Conservation (phyloP, 148 eudicot species). For the Arbutus unedo region DNA sequence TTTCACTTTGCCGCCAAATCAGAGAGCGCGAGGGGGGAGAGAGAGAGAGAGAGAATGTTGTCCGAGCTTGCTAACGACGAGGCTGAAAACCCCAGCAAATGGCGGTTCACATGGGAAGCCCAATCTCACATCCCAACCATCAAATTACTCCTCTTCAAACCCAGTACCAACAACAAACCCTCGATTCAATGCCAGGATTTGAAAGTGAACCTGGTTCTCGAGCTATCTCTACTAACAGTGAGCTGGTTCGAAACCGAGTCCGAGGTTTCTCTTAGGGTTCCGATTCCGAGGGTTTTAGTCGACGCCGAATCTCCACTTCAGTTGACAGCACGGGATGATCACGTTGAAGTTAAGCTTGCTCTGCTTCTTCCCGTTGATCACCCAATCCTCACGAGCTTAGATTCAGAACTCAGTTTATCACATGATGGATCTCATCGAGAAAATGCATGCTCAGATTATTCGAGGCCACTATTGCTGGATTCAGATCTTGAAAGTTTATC, state of each 20-base stretch:
- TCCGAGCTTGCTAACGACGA: neutral
- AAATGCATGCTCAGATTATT: conserved; percentile 1
- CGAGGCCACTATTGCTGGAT: conserved; percentile 46
- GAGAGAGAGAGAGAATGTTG: conserved; percentile 19
- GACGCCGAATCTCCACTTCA: conserved; percentile 61
- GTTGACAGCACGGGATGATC: conserved; percentile 48
- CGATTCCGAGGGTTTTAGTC: conserved; percentile 69
- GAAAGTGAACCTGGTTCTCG: conserved; percentile 33
- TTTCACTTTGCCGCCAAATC: conserved; percentile 18
- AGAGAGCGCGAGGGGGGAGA: neutral
- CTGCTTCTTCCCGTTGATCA: conserved; percentile 83
- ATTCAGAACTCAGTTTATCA: conserved; percentile 26
- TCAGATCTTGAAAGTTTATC: conserved; percentile 57
- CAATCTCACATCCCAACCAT: conserved; percentile 78
- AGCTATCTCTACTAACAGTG: conserved; percentile 39
- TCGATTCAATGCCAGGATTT: conserved; percentile 40
- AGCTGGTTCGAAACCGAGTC: conserved; percentile 35
- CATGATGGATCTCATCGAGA: conserved; percentile 24
- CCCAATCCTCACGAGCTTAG: conserved; percentile 57
- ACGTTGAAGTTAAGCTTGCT: conserved; percentile 61
- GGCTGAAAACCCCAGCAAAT: conserved; percentile 60
- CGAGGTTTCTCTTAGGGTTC: conserved; percentile 41
- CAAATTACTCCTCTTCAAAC: conserved; percentile 62
- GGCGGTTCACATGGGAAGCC: conserved; percentile 92
- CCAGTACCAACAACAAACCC: conserved; percentile 42